A percentile compares a stretch with the other conserved stretches of the same genome.
Evolutionary conservation across 2,329 filamentous ascomycete species (phyloP).

Genomic region (Fusarium heterosporum): DNA sequence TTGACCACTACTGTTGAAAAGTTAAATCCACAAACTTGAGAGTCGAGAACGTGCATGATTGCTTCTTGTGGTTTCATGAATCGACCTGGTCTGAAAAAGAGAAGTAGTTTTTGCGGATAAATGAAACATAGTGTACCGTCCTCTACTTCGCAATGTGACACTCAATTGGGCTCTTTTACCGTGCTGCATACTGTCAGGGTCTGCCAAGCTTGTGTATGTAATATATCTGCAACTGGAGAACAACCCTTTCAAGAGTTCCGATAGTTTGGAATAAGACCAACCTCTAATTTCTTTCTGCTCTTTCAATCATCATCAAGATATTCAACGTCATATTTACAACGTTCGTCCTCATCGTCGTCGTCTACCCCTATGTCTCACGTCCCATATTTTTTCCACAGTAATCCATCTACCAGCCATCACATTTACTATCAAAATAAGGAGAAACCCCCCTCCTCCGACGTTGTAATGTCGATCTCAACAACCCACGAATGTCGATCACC

Average conservation of each 20-base stretch:
- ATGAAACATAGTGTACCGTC: slow-evolving; percentile 20
- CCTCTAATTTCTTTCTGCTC: no score
- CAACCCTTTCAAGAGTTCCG: slow-evolving; percentile 1
- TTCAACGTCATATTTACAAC: background rate
- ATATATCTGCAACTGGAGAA: slow-evolving; percentile 1
- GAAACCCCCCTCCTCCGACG: slow-evolving; percentile 2
- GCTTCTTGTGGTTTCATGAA: slow-evolving; percentile 17
- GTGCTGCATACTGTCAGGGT: background rate
- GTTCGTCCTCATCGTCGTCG: background rate
- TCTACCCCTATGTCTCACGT: slow-evolving; percentile 22
- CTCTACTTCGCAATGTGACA: slow-evolving; percentile 26
- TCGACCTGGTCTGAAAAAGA: background rate
- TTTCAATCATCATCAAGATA: background rate
- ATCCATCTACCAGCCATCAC: slow-evolving; percentile 4
- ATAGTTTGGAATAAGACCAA: background rate
- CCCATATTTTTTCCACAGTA: background rate
- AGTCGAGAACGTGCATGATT: slow-evolving; percentile 15
- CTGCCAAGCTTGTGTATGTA: slow-evolving; percentile 13
- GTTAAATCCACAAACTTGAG: background rate
- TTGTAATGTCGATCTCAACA: slow-evolving; percentile 30
- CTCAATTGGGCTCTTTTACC: slow-evolving; percentile 8
- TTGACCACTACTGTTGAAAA: slow-evolving; percentile 15
- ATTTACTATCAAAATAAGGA: background rate
- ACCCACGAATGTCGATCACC: slow-evolving; percentile 22
- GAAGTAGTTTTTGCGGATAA: background rate